Percentiles rank a stretch among this genome's conserved stretches.
Conservation (phyloP, 306 rosid species). For the Mimosa pudica region DNA sequence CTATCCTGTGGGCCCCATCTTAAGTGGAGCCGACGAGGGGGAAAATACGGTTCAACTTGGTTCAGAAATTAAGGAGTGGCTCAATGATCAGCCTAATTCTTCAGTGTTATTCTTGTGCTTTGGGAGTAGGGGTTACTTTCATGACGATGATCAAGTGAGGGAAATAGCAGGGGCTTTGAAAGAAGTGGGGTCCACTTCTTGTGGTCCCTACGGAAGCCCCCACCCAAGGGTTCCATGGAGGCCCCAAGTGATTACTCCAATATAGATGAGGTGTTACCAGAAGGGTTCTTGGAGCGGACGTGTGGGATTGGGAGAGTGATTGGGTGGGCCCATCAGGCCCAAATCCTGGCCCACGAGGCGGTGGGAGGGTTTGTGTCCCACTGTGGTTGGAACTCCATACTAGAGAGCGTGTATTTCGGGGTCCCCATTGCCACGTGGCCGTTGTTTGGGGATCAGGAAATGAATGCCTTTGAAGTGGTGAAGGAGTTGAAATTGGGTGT, state of each 20-base stretch:
- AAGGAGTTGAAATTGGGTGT: conserved; percentile 34
- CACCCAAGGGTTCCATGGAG: background rate
- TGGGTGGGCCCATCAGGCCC: conserved; percentile 46
- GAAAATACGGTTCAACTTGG: background rate
- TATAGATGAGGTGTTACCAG: background rate
- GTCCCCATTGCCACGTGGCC: background rate
- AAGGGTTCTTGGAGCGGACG: conserved; percentile 47
- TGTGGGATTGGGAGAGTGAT: conserved; percentile 26
- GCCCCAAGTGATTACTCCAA: background rate
- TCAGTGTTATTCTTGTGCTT: background rate
- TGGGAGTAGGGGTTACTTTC: background rate
- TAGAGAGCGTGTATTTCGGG: background rate
- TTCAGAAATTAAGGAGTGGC: background rate
- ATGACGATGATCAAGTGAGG: background rate
- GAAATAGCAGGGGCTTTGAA: background rate
- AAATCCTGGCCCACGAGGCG: conserved; percentile 33
- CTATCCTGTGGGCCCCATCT: conserved; percentile 46
- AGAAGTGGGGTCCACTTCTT: background rate
- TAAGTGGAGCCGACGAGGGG: conserved; percentile 2
- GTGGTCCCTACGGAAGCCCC: conserved; percentile 46
- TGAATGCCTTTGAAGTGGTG: too few species aligned
- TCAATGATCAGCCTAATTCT: background rate
- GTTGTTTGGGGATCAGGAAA: too few species aligned
- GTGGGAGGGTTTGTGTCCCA: conserved; percentile 43
- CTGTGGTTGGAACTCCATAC: background rate